Conservation (phyloP, 345 rosid genomes). For the Tarenaya hassleriana region DNA sequence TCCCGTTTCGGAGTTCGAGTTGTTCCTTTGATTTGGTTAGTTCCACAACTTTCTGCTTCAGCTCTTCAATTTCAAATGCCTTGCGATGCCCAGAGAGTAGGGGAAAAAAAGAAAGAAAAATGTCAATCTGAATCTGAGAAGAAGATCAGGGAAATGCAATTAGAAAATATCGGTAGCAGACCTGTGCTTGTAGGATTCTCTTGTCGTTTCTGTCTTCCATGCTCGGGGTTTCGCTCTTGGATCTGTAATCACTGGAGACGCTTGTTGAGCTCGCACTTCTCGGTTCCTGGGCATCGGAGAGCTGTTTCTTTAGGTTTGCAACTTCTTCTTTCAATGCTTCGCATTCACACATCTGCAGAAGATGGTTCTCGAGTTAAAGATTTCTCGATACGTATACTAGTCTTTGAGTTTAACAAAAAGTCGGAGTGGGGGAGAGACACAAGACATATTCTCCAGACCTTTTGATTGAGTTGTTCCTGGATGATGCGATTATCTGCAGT, state of each 20-base stretch:
- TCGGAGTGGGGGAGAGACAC: neutral
- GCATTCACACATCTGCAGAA: conserved; percentile 65
- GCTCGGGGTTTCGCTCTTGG: neutral
- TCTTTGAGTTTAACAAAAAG: neutral
- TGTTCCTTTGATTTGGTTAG: conserved; percentile 65
- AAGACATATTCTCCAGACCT: conserved; percentile 39
- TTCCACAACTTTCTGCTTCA: conserved; percentile 55
- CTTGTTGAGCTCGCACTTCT: conserved; percentile 29
- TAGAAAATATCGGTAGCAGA: conserved; percentile 21
- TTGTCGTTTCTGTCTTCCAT: neutral
- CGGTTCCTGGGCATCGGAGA: conserved; percentile 49
- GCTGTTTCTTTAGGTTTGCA: conserved; percentile 65
- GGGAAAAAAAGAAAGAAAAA: too few relatives aligned
- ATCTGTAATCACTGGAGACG: conserved; percentile 25
- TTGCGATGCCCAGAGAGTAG: conserved; percentile 22
- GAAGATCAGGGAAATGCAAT: too few relatives aligned
- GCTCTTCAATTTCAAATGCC: conserved; percentile 68
- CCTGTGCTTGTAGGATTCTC: conserved; percentile 42
- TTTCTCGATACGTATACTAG: conserved; percentile 4
- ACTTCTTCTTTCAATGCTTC: conserved; percentile 62
- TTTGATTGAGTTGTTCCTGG: conserved; percentile 80
- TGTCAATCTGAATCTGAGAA: too few relatives aligned
- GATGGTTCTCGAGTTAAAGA: conserved; percentile 18
- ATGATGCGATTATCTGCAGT: conserved; percentile 84
- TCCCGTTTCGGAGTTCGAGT: conserved; percentile 62